These are phyloP conservation scores for Sophora flavescens DNA, from an alignment of 306 rosid species.

Conservation along the genomic window DNA sequence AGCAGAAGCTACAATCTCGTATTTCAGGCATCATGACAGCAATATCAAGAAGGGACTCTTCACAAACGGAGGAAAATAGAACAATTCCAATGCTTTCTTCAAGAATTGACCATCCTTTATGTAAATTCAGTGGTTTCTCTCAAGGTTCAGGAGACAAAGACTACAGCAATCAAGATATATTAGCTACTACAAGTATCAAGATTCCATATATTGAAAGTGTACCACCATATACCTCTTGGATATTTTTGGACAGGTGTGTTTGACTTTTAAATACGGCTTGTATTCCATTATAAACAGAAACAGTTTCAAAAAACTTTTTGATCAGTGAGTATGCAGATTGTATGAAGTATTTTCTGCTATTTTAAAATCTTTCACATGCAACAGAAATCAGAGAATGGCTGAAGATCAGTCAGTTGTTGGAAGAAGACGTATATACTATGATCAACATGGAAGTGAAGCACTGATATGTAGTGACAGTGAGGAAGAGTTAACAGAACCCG, in stretches of 20 bases:
- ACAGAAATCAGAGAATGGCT: slow-evolving; percentile 99
- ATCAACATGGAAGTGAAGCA: slow-evolving; percentile 89
- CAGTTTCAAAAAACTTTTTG: slow-evolving; percentile 9
- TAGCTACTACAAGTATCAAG: slow-evolving; percentile 61
- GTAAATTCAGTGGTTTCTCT: slow-evolving; percentile 65
- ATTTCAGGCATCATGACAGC: slow-evolving; percentile 50
- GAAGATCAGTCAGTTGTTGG: slow-evolving; percentile 97
- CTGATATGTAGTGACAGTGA: slow-evolving; percentile 95
- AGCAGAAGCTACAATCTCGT: slow-evolving; percentile 62
- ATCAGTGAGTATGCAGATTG: slow-evolving; percentile 36
- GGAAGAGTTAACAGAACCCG: slow-evolving; percentile 83
- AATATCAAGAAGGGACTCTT: slow-evolving; percentile 49
- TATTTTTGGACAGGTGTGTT: slow-evolving; percentile 84
- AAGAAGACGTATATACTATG: slow-evolving; percentile 94
- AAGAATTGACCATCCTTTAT: slow-evolving; percentile 71
- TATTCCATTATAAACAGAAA: slow-evolving; percentile 22
- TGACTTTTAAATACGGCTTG: slow-evolving; percentile 27
- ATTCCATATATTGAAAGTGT: slow-evolving; percentile 71
- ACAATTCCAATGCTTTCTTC: slow-evolving; percentile 62
- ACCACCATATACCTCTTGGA: slow-evolving; percentile 94
- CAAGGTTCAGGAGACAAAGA: slow-evolving; percentile 72
- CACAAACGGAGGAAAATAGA: slow-evolving; percentile 47
- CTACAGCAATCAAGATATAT: slow-evolving; percentile 57
- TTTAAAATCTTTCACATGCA: slow-evolving; percentile 64
- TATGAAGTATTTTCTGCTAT: slow-evolving; percentile 52